phyloP scores from a whole-genome alignment of 495 filamentous ascomycete species.

The Bathelium albidoporum region DNA sequence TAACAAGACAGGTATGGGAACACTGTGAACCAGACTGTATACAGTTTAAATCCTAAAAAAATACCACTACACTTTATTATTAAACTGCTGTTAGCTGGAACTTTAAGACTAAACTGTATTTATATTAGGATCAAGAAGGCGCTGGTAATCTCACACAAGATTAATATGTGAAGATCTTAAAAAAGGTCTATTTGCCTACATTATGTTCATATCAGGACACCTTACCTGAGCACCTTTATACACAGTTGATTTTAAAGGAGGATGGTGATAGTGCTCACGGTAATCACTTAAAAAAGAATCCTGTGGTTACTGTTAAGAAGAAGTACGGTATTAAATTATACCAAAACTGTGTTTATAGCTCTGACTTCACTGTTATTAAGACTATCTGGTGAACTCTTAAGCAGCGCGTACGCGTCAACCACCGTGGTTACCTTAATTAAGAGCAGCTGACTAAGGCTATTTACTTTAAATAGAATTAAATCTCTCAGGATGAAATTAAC shows the following conservation, averaged over 20 bases:
- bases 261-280: not conserved
- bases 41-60: not conserved
- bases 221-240: not conserved
- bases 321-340: not conserved
- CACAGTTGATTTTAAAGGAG: not conserved
- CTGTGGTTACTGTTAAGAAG: not conserved
- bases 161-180: not conserved
- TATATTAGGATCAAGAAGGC: constrained; percentile 4
- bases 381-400: not conserved
- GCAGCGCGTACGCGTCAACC: not conserved
- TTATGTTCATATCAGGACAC: not conserved
- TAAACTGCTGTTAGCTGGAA: constrained; percentile 1
- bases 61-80: constrained; percentile 2
- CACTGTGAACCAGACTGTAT: constrained; percentile 5
- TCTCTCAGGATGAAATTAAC: constrained; percentile 3
- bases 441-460: not conserved
- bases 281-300: constrained; percentile 2
- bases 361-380: not conserved
- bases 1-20: not conserved
- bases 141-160: constrained; percentile 5
- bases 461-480: not conserved
- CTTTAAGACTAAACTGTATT: not conserved
- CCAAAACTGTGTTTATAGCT: not conserved
- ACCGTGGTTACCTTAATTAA: not conserved
- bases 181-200: not conserved